Evolutionary conservation across 305 asterid species (phyloP), one percentile per base, ranked within the genome.

Genomic region (Rubia balearica): DNA sequence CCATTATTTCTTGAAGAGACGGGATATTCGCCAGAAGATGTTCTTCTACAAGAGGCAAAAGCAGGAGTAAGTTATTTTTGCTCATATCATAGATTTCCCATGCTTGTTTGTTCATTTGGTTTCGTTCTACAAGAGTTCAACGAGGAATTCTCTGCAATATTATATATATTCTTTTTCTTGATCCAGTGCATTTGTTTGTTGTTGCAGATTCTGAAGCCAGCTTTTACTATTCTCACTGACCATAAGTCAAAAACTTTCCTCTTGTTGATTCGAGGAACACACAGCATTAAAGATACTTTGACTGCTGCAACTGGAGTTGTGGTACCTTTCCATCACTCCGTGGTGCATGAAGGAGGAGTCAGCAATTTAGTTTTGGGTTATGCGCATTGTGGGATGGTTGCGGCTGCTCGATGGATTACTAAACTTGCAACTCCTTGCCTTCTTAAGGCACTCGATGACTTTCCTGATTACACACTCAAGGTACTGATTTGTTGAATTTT

Each of bases 351-450:
- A 73, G 95, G 93, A 76, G 99, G 99, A 63, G 91, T 94, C 59
- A 88, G 88, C 85, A 83, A 94, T 82, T 79, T 94, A 83, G 95
- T 91, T 74, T 84, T 94, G 72, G 99, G 99, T 56, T 94, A 94
- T 76, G 99, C 99, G 4, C 99, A 94, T 77, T 85, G 99, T 76
- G 99, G 99, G 67, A 94, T 94, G 99, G 99, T 89, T 75, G 99
- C 99, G 65, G 99, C 99, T 67, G 99, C 99, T 76, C 83, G 99
- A 51, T 94, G 99, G 98, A 94, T 91, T 71, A 96, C 99, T n/a
- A 94, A 91, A 83, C 96, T 94, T 63, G 90, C 98, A 46, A 88
- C 89, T 74, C 95, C 98, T 78, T 74, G 84, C 79, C 88, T 94
- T 74, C 83, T 85, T 33, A 79, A 83, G n/a, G 89, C 96, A 46